Evolutionary conservation across 768 basidiomycete genomes (phyloP).

Genomic region (Mycena albidolilacea): DNA sequence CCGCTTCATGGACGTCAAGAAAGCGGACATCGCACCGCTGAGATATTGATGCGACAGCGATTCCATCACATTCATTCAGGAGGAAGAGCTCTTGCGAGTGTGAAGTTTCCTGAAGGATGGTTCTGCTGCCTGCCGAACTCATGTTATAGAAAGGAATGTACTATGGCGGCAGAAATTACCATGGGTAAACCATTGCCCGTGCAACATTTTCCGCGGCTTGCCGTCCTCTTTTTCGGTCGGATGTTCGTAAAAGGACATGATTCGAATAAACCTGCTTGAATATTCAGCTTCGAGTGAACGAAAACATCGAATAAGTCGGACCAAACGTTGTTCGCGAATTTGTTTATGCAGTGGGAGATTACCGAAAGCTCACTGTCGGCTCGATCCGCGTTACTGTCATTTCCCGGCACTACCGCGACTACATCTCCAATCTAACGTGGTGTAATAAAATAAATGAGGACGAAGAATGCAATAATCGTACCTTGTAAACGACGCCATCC

Average conservation of each 20-base stretch:
- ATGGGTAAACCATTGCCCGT: constrained; percentile 81
- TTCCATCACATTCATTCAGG: constrained; percentile 70
- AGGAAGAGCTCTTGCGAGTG: constrained; percentile 74
- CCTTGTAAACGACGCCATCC: constrained; percentile 72
- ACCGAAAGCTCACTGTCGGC: constrained; percentile 56
- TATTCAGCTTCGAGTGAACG: constrained; percentile 4
- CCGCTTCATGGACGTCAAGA: constrained; percentile 58
- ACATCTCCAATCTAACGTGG: constrained; percentile 30
- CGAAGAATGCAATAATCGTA: constrained; percentile 45
- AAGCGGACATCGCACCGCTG: constrained; percentile 69
- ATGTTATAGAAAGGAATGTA: not conserved
- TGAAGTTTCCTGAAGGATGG: constrained; percentile 74
- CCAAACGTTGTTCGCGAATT: constrained; percentile 74
- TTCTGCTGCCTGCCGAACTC: constrained; percentile 56
- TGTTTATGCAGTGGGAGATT: constrained; percentile 65
- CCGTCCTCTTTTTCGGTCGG: constrained; percentile 27
- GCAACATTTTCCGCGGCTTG: constrained; percentile 65
- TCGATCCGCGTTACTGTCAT: constrained; percentile 59
- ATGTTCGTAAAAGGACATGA: constrained; percentile 73
- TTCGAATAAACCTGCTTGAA: constrained; percentile 71
- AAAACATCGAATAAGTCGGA: constrained; percentile 48
- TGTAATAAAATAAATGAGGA: not conserved
- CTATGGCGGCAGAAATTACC: constrained; percentile 48
- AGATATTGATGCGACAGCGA: constrained; percentile 68
- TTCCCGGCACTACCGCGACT: constrained; percentile 58